Conservation (phyloP, 2,329 filamentous ascomycete genomes). For the Polychaeton citri region DNA sequence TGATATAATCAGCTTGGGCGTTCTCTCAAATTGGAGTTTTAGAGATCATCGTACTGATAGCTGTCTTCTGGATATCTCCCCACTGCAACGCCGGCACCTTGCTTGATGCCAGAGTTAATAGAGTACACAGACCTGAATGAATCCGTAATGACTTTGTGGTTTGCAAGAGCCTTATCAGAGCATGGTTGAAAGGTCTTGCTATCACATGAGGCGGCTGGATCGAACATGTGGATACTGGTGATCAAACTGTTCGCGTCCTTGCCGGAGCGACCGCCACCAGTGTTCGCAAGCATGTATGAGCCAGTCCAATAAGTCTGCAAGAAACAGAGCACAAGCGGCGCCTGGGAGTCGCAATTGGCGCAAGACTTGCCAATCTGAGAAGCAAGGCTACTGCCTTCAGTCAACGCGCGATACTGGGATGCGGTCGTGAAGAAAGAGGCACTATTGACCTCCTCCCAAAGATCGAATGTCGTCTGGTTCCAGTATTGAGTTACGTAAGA, state of each 20-base stretch:
- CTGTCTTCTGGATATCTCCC: slow-evolving; percentile 40
- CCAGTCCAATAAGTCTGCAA: slow-evolving; percentile 61
- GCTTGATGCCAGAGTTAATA: slow-evolving; percentile 52
- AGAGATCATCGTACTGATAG: slow-evolving; percentile 70
- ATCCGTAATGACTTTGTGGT: slow-evolving; percentile 63
- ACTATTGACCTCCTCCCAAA: slow-evolving; percentile 72
- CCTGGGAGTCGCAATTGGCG: slow-evolving; percentile 47
- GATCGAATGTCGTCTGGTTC: slow-evolving; percentile 51
- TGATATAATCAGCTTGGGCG: no score
- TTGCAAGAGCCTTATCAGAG: slow-evolving; percentile 46
- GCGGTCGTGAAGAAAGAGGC: slow-evolving; percentile 69
- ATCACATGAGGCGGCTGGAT: slow-evolving; percentile 50
- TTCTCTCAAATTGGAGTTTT: slow-evolving; percentile 35
- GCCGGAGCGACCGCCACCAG: slow-evolving; percentile 48
- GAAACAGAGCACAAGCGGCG: slow-evolving; percentile 60
- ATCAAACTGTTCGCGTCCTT: slow-evolving; percentile 59
- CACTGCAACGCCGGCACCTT: slow-evolving; percentile 42
- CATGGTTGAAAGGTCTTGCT: slow-evolving; percentile 66
- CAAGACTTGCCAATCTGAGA: slow-evolving; percentile 48
- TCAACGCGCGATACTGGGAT: slow-evolving; percentile 50
- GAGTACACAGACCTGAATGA: slow-evolving; percentile 59
- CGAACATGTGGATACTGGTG: slow-evolving; percentile 46
- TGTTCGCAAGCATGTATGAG: slow-evolving; percentile 55
- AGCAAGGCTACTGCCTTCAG: slow-evolving; percentile 55
- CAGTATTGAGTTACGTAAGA: slow-evolving; percentile 60